A percentile compares a stretch with the other conserved stretches of the same genome.
phyloP scores from a whole-genome alignment of 495 filamentous ascomycete genomes.

The Hyaloscypha finlandica region DNA sequence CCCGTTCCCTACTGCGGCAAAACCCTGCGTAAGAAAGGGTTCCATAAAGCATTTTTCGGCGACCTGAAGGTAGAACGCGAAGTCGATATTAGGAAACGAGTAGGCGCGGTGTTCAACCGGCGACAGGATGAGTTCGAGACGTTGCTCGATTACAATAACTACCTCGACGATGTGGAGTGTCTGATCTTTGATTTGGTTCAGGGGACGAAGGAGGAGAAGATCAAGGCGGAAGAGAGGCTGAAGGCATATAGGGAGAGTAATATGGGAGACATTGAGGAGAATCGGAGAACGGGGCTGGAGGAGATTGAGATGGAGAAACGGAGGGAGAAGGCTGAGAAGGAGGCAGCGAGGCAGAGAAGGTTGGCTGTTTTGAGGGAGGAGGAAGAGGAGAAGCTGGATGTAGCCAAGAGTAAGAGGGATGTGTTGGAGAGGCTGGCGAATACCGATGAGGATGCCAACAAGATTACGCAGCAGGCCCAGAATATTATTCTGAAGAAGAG shows the following conservation, averaged over 20 bases:
- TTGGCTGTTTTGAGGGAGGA: constrained; percentile 51
- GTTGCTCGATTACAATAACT: constrained; percentile 83
- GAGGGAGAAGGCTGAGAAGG: constrained; percentile 59
- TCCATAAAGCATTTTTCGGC: constrained; percentile 85
- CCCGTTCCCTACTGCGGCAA: constrained; percentile 83
- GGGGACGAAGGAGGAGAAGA: constrained; percentile 65
- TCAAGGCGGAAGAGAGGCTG: constrained; percentile 64
- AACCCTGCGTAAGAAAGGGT: constrained; percentile 81
- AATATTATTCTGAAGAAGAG: constrained; percentile 70
- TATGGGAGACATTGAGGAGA: constrained; percentile 70
- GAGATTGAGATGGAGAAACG: constrained; percentile 62
- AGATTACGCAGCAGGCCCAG: constrained; percentile 54
- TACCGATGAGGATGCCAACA: constrained; percentile 46
- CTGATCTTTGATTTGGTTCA: constrained; percentile 85
- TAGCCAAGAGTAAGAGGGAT: constrained; percentile 47
- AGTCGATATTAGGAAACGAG: constrained; percentile 83
- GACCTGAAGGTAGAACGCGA: constrained; percentile 91
- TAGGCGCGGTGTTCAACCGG: constrained; percentile 83
- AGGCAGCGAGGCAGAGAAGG: constrained; percentile 49
- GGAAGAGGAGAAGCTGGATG: constrained; percentile 51
- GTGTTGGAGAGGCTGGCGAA: constrained; percentile 51
- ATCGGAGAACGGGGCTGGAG: constrained; percentile 63
- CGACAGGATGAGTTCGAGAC: constrained; percentile 87
- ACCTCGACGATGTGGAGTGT: constrained; percentile 89
- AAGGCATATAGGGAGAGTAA: constrained; percentile 68